Percentiles rank a stretch among this genome's conserved stretches.
Conservation (phyloP, 2,329 filamentous ascomycete species). For the Taxawa tesnikishii region DNA sequence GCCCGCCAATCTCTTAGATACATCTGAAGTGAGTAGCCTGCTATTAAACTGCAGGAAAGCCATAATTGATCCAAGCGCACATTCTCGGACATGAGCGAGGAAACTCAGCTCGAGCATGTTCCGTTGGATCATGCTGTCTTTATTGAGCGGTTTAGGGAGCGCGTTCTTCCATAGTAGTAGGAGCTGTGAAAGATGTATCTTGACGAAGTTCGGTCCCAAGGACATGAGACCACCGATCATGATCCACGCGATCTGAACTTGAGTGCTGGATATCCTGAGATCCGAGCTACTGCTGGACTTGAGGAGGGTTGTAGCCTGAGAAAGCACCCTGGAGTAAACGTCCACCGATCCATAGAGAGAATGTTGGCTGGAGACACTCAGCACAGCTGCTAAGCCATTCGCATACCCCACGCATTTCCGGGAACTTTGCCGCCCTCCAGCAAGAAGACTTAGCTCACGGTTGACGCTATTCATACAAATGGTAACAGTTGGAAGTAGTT, state of each 20-base stretch:
- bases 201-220: conserved; percentile 93
- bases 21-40: conserved; percentile 80
- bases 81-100: conserved; percentile 86
- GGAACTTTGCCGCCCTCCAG: conserved; percentile 62
- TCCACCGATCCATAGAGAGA: conserved; percentile 92
- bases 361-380: conserved; percentile 79
- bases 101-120: conserved; percentile 85
- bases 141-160: conserved; percentile 83
- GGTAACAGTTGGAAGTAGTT: conserved; percentile 79
- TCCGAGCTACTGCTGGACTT: conserved; percentile 90
- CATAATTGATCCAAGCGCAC: conserved; percentile 79
- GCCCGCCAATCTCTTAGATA: conserved; percentile 78
- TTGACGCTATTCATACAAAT: conserved; percentile 94
- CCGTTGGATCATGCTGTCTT: conserved; percentile 75
- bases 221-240: conserved; percentile 94
- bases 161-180: conserved; percentile 96
- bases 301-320: conserved; percentile 80
- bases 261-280: conserved; percentile 78
- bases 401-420: conserved; percentile 82
- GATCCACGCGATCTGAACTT: conserved; percentile 97
- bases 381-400: conserved; percentile 77
- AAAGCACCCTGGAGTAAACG: conserved; percentile 81
- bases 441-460: conserved; percentile 69
- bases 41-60: conserved; percentile 92
- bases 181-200: conserved; percentile 91